Base-by-base conservation (phyloP, 257 asterid genomes). In the Ophiorrhiza pumila region DNA sequence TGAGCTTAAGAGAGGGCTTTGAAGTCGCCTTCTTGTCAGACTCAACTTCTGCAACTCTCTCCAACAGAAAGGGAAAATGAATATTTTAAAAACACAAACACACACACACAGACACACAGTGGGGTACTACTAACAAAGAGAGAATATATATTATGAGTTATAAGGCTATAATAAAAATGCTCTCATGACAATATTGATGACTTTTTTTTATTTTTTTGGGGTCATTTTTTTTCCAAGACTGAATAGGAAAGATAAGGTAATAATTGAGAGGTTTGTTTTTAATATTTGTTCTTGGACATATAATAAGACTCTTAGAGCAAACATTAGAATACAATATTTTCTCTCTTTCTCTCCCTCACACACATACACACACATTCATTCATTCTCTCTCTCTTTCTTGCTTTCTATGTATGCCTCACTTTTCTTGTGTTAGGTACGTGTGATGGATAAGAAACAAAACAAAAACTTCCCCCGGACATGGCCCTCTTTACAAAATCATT, bases 1-100 rank as follows among this genome's bases (percentile, higher is more conserved):
- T 18, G 31, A 22, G 37, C 12, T 25, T 71, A 59, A 59, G 60
- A 69, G 79, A 71, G 77, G 77, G 70, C 68, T 78, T 77, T 67
- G 78, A 80, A 79, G 80, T 78, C 70, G 85, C 78, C 83, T 80
- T 83, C 78, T 83, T 83, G 87, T 85, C 87, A 79, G 87, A 80
- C 80, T 81, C 76, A 81, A 66, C 23, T 76, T 80, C 80, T 74
- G 74, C 84, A 68, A 55, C 76, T 78, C 76, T 77, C 76, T 70
- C 74, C 71, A 78, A 61, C 78, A 75, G 72, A 79, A 62, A 70
- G 22, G 68, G 80, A 37, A 79, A 69, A 71, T 61, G 78, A 79
- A 77, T 31, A 75, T 56, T 45, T 76, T 71, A 81, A 52, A 45
- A 69, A 67, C 18, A 25, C 22, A 69, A 18, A 20, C 22, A 18